Percentiles rank a stretch among this genome's conserved stretches.
These are phyloP conservation scores for Epichloe aotearoae DNA, from an alignment of 2,329 filamentous ascomycete species.

Conservation along the genomic window DNA sequence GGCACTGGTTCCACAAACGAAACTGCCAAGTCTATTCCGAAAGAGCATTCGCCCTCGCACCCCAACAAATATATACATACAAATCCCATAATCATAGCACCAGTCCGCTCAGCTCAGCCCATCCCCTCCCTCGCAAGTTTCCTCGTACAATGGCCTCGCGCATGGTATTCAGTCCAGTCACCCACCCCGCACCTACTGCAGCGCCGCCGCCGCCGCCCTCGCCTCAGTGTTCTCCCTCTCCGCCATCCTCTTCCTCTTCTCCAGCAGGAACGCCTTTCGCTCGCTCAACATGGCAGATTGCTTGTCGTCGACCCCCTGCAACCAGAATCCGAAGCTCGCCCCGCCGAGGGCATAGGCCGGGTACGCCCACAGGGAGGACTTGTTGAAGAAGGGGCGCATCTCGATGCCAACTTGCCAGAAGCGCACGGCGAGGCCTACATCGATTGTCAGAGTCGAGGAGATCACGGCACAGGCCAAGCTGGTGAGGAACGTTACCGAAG, in stretches of 20 bases:
- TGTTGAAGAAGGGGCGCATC: constrained; percentile 89
- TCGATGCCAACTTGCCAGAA: constrained; percentile 97
- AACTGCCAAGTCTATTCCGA: not conserved
- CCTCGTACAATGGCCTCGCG: not conserved
- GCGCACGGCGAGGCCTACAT: constrained; percentile 72
- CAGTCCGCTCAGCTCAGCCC: not conserved
- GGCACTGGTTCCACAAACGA: not conserved
- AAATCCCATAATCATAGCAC: not conserved
- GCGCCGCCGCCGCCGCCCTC: not conserved
- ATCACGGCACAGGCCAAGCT: too few species aligned
- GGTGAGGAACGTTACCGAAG: constrained; percentile 59
- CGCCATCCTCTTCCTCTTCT: constrained; percentile 68
- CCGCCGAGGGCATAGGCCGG: constrained; percentile 77
- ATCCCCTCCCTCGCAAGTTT: not conserved
- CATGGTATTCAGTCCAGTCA: not conserved
- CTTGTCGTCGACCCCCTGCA: constrained; percentile 75
- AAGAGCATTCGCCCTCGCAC: too few species aligned
- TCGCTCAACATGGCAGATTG: constrained; percentile 67
- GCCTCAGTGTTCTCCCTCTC: constrained; percentile 20
- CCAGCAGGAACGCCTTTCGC: constrained; percentile 67
- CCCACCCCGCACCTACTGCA: not conserved
- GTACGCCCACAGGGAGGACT: constrained; percentile 77
- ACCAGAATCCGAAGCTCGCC: constrained; percentile 92
- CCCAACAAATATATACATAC: not conserved
- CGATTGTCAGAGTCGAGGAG: not conserved